A percentile compares a stretch with the other conserved stretches of the same genome.
Conservation (phyloP, 2,329 filamentous ascomycete genomes). For the Ramichloridium luteum region DNA sequence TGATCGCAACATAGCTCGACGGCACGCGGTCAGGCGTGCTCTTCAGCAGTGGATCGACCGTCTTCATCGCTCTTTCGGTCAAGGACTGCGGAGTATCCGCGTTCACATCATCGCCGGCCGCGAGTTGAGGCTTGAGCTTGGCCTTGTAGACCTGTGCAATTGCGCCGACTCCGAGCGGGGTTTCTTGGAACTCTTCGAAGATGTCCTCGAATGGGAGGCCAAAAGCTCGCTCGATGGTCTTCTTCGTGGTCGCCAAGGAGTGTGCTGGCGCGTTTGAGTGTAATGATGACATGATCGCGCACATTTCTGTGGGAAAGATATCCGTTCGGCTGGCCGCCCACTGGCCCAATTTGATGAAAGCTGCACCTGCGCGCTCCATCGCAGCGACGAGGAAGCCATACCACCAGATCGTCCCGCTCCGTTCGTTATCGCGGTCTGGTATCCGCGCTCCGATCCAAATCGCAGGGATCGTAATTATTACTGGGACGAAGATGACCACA, state of each 20-base stretch:
- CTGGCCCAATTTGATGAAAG: conserved; percentile 98
- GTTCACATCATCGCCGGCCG: conserved; percentile 48
- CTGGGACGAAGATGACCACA: conserved; percentile 78
- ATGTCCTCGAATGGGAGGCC: conserved; percentile 75
- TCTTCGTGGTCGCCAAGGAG: conserved; percentile 65
- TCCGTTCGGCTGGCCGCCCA: conserved; percentile 95
- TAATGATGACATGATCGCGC: conserved; percentile 81
- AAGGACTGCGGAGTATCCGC: conserved; percentile 44
- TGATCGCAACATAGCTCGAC: conserved; percentile 86
- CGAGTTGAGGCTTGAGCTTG: conserved; percentile 70
- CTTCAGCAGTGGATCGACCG: conserved; percentile 77
- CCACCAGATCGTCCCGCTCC: conserved; percentile 83
- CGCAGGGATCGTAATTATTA: conserved; percentile 64
- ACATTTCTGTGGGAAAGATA: conserved; percentile 90
- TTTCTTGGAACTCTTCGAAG: conserved; percentile 89
- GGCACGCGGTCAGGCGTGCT: conserved; percentile 74
- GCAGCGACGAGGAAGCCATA: conserved; percentile 73
- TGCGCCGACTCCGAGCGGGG: conserved; percentile 80
- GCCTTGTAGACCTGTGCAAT: conserved; percentile 98
- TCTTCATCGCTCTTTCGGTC: conserved; percentile 59
- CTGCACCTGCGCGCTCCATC: conserved; percentile 89
- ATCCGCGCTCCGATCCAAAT: conserved; percentile 65
- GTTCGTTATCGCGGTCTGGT: conserved; percentile 56
- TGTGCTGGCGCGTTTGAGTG: conserved; percentile 93
- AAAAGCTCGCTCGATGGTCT: conserved; percentile 71